Conservation (phyloP, 345 rosid genomes). For the Kernera saxatilis region DNA sequence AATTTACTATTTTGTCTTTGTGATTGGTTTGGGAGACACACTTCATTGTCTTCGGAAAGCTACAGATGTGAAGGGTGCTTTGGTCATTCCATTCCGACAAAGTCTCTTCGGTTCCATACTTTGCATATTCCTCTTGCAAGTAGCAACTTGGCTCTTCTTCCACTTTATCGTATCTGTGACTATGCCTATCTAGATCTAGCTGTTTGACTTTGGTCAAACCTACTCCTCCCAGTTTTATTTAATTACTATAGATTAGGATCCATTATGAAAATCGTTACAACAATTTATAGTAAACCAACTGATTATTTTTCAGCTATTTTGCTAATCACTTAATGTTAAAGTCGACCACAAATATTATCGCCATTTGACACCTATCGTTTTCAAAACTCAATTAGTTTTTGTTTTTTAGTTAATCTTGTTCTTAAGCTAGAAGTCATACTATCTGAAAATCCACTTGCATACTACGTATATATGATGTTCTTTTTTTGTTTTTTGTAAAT, state of each 20-base stretch:
- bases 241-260: too few relatives aligned
- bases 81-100: background rate
- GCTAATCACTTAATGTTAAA: background rate
- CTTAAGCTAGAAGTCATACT: background rate
- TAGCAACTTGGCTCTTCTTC: slow-evolving; percentile 9
- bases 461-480: background rate
- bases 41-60: slow-evolving; percentile 26
- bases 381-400: background rate
- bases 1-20: slow-evolving; percentile 23
- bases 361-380: too few relatives aligned
- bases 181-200: background rate
- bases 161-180: slow-evolving; percentile 8
- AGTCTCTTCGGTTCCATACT: slow-evolving; percentile 13
- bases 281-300: background rate
- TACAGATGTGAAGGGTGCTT: slow-evolving; percentile 12
- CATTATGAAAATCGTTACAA: background rate
- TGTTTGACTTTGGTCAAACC: slow-evolving; percentile 4
- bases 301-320: background rate
- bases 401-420: background rate
- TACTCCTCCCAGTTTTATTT: too few relatives aligned
- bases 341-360: background rate
- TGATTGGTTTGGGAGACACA: slow-evolving; percentile 27
- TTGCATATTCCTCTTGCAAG: background rate
- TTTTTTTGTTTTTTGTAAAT: too few relatives aligned
- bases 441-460: background rate